These are phyloP conservation scores for Chaetomiaceae sp. DNA, from an alignment of 2,329 filamentous ascomycete genomes.

Conservation along the genomic window DNA sequence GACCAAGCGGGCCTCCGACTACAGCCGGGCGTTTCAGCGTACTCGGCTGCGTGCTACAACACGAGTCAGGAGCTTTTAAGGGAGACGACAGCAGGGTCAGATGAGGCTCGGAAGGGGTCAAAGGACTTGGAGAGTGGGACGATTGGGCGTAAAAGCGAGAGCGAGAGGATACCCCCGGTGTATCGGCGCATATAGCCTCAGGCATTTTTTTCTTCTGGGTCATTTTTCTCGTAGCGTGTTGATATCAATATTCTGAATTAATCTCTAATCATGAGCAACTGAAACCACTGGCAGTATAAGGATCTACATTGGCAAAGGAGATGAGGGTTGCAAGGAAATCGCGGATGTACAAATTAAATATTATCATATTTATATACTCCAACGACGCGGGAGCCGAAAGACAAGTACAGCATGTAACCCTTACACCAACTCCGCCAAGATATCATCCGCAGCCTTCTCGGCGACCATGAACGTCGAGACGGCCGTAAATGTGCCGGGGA, in stretches of 20 bases:
- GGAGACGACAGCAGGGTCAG: not conserved
- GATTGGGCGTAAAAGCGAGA: not conserved
- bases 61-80: slow-evolving; percentile 17
- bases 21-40: slow-evolving; percentile 8
- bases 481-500: slow-evolving; percentile 43
- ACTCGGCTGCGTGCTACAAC: slow-evolving; percentile 19
- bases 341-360: no score
- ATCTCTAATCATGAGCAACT: no score
- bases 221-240: no score
- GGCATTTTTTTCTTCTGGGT: no score
- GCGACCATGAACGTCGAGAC: slow-evolving; percentile 51
- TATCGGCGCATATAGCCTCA: not conserved
- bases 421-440: slow-evolving; percentile 28
- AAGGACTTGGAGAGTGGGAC: not conserved
- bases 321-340: no score
- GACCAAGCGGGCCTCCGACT: not conserved
- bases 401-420: no score
- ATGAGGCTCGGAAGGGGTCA: not conserved
- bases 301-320: no score
- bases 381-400: no score
- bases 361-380: no score
- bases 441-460: slow-evolving; percentile 59
- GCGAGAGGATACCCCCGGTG: not conserved
- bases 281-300: no score
- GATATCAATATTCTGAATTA: no score